Evolutionary conservation across 768 basidiomycete genomes (phyloP).

Genomic region (Leccinum sublutescens): DNA sequence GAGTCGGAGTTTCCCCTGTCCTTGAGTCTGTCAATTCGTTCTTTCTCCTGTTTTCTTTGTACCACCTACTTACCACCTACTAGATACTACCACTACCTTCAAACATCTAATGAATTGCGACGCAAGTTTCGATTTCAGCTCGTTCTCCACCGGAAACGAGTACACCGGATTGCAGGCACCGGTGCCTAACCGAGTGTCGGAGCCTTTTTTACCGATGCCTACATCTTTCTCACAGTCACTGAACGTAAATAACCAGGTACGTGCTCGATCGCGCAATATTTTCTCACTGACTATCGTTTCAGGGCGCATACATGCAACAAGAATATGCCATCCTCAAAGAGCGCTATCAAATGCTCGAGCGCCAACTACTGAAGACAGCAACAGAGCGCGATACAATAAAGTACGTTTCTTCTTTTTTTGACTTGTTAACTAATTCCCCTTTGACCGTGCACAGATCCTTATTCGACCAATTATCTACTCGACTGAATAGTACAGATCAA

Average conservation of each 20-base stretch:
- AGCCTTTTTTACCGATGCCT: no score
- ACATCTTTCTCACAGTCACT: no score
- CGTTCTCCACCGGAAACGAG: no score
- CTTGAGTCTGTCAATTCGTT: no score
- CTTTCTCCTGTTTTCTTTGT: no score
- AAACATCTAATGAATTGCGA: no score
- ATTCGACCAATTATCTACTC: neutral
- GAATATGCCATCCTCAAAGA: neutral
- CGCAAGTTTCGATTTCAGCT: no score
- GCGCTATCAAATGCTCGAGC: neutral
- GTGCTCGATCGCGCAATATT: neutral
- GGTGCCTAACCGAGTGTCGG: no score
- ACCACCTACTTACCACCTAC: no score
- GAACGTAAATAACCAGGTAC: neutral
- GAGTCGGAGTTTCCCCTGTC: no score
- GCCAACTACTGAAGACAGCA: neutral
- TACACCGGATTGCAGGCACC: no score
- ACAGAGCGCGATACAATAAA: neutral
- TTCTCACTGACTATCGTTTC: neutral
- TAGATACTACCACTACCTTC: no score
- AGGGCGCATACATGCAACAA: neutral
- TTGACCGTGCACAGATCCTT: neutral
- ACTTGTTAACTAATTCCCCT: neutral
- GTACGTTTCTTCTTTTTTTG: neutral
- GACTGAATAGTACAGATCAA: neutral